Evolutionary conservation across 2,329 filamentous ascomycete species (phyloP).

Genomic region (Fusarium camptoceras): DNA sequence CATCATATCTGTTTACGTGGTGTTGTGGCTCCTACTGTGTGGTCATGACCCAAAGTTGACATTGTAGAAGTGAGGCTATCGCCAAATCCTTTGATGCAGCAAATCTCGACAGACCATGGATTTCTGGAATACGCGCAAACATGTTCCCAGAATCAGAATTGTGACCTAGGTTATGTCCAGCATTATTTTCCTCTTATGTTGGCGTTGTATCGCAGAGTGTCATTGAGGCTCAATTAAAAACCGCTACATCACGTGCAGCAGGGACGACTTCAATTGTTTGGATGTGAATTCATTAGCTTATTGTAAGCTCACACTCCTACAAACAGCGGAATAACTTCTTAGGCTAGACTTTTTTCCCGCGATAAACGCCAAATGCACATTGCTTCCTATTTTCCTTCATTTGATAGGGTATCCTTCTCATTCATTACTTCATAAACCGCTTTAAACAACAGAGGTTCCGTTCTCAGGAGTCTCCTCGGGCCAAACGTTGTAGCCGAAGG

Average conservation of each 20-base stretch:
- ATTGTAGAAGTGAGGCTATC: neutral
- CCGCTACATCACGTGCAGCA: neutral
- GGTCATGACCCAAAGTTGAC: neutral
- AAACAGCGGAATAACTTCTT: neutral
- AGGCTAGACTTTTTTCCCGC: conserved; percentile 3
- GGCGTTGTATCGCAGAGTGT: neutral
- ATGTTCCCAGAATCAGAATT: neutral
- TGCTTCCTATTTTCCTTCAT: neutral
- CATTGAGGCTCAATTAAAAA: neutral
- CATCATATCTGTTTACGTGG: neutral
- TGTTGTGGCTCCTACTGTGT: neutral
- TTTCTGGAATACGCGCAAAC: neutral
- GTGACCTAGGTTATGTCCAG: fast-evolving
- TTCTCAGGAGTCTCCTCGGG: conserved; percentile 61
- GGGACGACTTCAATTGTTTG: neutral
- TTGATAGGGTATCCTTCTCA: conserved; percentile 26
- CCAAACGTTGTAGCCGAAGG: conserved; percentile 80
- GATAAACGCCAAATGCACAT: conserved; percentile 30
- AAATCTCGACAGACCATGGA: neutral
- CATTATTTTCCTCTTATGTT: neutral
- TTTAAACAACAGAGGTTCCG: conserved; percentile 29
- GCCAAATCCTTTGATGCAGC: neutral
- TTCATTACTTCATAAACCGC: conserved; percentile 24
- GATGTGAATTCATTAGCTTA: neutral
- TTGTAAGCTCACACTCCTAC: neutral